phyloP scores from a whole-genome alignment of 352 stramenopile genomes.

The Albugo laibachii region DNA sequence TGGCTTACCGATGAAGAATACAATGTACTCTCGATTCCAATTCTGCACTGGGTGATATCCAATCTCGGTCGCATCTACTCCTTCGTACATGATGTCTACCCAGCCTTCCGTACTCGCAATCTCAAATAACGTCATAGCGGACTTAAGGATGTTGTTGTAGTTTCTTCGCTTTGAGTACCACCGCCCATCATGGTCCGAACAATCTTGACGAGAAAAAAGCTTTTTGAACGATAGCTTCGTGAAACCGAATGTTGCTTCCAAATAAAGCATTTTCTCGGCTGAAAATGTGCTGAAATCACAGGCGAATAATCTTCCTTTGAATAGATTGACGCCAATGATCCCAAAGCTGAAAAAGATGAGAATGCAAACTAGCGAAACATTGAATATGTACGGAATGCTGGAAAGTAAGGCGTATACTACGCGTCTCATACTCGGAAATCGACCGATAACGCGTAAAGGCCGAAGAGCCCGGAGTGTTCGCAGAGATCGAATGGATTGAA shows the following conservation, averaged over 20 bases:
- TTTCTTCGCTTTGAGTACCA: constrained; percentile 18
- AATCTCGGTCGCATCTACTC: constrained; percentile 45
- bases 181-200: constrained; percentile 9
- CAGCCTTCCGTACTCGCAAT: constrained; percentile 77
- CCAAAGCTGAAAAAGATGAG: constrained; percentile 82
- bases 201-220: constrained; percentile 17
- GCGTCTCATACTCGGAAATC: constrained; percentile 36
- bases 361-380: constrained; percentile 63
- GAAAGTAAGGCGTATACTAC: constrained; percentile 61
- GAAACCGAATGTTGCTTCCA: constrained; percentile 19
- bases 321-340: constrained; percentile 38
- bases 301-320: constrained; percentile 68
- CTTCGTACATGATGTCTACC: constrained; percentile 60
- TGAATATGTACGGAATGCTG: constrained; percentile 55
- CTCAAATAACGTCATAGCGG: constrained; percentile 53
- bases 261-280: constrained; percentile 1
- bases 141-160: constrained; percentile 45
- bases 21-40: constrained; percentile 30
- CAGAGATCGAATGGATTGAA: constrained; percentile 36
- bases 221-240: constrained; percentile 20
- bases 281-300: constrained; percentile 32
- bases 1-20: constrained; percentile 55
- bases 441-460: constrained; percentile 44
- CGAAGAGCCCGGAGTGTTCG: constrained; percentile 39
- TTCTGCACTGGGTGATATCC: constrained; percentile 50